phyloP scores from a whole-genome alignment of 495 filamentous ascomycete genomes.

The Annulohypoxylon maeteangense region DNA sequence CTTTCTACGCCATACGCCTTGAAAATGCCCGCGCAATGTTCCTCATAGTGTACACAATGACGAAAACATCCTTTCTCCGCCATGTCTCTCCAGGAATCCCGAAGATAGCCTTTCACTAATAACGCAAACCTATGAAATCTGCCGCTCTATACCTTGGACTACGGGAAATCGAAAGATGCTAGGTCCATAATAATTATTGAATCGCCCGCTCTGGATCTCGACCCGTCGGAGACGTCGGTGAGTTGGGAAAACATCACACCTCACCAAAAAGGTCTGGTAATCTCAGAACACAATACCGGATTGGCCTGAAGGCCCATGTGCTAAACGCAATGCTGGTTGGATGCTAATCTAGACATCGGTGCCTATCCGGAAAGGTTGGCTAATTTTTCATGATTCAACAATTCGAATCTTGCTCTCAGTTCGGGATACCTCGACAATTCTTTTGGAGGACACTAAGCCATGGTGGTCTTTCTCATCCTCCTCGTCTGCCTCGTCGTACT shows the following conservation, averaged over 20 bases:
- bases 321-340: neutral
- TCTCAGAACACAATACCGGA: neutral
- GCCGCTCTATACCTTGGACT: neutral
- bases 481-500: neutral
- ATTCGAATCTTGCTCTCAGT: slow-evolving; percentile 31
- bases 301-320: neutral
- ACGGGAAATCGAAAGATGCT: neutral
- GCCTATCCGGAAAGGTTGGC: neutral
- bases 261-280: neutral
- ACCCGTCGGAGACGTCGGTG: neutral
- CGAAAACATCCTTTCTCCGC: neutral
- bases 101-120: neutral
- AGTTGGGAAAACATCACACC: neutral
- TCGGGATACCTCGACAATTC: slow-evolving; percentile 26
- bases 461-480: slow-evolving; percentile 2
- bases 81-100: slow-evolving; percentile 13
- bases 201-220: neutral
- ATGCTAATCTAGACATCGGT: neutral
- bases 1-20: slow-evolving; percentile 31
- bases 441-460: slow-evolving; percentile 18
- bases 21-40: slow-evolving; percentile 24
- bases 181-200: neutral
- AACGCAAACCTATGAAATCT: neutral
- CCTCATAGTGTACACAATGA: slow-evolving; percentile 35
- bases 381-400: slow-evolving; percentile 25